phyloP scores from a whole-genome alignment of 2,329 filamentous ascomycete genomes.

The Talaromyces sp. region DNA sequence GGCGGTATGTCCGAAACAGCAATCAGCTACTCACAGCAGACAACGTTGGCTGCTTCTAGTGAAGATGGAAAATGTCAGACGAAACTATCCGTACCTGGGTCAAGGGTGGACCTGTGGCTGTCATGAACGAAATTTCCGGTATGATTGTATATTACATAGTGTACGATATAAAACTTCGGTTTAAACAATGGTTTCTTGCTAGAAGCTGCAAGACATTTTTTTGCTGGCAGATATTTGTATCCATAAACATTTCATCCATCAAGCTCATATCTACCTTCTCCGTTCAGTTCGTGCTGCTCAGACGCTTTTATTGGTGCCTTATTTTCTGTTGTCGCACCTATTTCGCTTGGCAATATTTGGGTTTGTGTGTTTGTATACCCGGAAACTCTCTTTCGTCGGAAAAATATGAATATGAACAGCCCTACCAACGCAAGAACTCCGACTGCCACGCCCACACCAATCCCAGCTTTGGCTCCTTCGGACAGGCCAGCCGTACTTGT shows the following conservation, averaged over 20 bases:
- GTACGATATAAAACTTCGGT: not conserved
- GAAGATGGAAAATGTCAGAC: constrained; percentile 14
- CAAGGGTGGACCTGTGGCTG: constrained; percentile 17
- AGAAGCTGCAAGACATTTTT: not conserved
- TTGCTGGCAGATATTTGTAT: not conserved
- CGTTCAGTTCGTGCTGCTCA: constrained; percentile 2
- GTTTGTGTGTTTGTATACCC: not conserved
- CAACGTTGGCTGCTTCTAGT: not conserved
- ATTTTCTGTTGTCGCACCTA: not conserved
- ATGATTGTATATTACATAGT: not conserved
- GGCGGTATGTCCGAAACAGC: constrained; percentile 36
- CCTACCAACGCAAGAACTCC: not conserved
- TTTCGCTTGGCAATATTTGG: constrained; percentile 35
- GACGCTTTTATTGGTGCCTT: not conserved
- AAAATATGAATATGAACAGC: constrained; percentile 1
- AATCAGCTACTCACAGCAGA: constrained; percentile 22
- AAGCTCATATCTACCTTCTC: not conserved
- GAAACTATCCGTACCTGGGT: constrained; percentile 31
- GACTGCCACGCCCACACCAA: constrained; percentile 2
- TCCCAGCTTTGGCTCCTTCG: constrained; percentile 5
- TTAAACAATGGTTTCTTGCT: not conserved
- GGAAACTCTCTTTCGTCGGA: not conserved
- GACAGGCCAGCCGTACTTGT: constrained; percentile 1
- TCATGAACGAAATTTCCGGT: constrained; percentile 3
- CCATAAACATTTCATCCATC: not conserved